Evolutionary conservation across 495 filamentous ascomycete species (phyloP), one percentile per base, ranked within the genome.

Genomic region (Neohortaea acidophila): DNA sequence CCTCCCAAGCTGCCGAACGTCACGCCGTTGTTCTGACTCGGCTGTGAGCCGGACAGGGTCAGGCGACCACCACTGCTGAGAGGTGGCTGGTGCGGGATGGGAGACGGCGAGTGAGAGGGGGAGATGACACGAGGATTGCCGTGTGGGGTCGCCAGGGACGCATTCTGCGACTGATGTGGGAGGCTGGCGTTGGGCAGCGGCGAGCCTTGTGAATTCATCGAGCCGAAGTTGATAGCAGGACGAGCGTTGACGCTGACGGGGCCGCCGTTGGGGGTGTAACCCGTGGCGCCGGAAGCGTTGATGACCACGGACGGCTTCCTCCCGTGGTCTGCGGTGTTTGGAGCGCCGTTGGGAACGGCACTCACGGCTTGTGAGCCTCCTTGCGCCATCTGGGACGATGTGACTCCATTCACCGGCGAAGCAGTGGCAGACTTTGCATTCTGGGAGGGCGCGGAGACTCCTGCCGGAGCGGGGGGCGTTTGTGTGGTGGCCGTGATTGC

Each of bases 51-150:
- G 9, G 81, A 80, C 21, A 79, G 79, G 34, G 46, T 40, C 29
- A 82, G 83, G 58, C 80, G 70, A 49, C 84, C 84, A 51, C 84
- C 84, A n/a, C n/a, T n/a, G 58, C 84, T 91, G 25, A 79, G 78
- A 25, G 80, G 71, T 33, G 80, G 81, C 57, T 82, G 79, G n/a
- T n/a, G n/a, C 14, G 85, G 85, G 37, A 94, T 94, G 4, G 86
- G 86, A 15, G 79, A 83, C 2, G 86, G 86, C 11, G 86, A 93
- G 53, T 79, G 76, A 21, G 57, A 63, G 50, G 65, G 62, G 26
- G 78, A 75, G 39, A 79, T 73, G 15, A 81, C 70, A 47, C 58
- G 57, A 36, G 59, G 59, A 36, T 62, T 51, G 22, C 40, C 31
- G 6, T 29, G 23, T 18, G 57, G 54, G 17, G 58, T 47, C 21